A percentile compares a stretch with the other conserved stretches of the same genome.
Conservation (phyloP, 129 eudicot genomes). For the Dittrichia graveolens region DNA sequence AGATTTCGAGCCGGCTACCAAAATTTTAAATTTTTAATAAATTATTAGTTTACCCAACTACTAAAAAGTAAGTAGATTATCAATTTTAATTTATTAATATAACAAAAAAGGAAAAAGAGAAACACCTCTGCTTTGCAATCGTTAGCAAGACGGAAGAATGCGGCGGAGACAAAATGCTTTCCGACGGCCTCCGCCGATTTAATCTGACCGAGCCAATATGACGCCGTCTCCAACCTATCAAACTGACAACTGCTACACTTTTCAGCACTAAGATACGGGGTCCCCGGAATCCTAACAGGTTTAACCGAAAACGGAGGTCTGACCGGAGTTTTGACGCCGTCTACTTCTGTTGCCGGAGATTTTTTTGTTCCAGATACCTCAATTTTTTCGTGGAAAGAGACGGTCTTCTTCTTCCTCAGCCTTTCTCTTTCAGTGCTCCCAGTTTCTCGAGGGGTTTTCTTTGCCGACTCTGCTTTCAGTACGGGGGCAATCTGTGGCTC, state of each 20-base stretch:
- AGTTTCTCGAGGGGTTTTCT: slow-evolving; percentile 31
- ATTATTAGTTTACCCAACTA: no score
- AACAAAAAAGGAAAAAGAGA: neutral
- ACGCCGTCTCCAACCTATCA: slow-evolving; percentile 63
- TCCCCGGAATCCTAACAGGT: slow-evolving; percentile 38
- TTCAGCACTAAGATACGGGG: slow-evolving; percentile 65
- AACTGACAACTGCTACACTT: slow-evolving; percentile 67
- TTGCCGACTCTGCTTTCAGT: slow-evolving; percentile 14
- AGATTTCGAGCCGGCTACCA: slow-evolving; percentile 51
- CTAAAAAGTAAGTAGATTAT: neutral
- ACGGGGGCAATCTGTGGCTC: neutral
- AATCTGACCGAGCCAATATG: slow-evolving; percentile 72
- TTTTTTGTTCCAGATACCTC: slow-evolving; percentile 27
- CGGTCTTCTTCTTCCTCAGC: slow-evolving; percentile 53
- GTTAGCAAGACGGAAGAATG: slow-evolving; percentile 60
- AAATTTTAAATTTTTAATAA: neutral
- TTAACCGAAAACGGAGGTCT: slow-evolving; percentile 47
- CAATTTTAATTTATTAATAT: neutral
- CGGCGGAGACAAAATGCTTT: slow-evolving; percentile 68
- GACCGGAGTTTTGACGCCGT: slow-evolving; percentile 49
- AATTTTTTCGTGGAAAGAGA: slow-evolving; percentile 38
- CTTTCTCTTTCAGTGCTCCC: slow-evolving; percentile 7
- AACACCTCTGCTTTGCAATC: slow-evolving; percentile 70
- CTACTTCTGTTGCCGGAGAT: slow-evolving; percentile 24
- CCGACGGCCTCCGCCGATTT: slow-evolving; percentile 59